Evolutionary conservation across 805 yeast species (phyloP).

Genomic region (Lachancea fermentati): DNA sequence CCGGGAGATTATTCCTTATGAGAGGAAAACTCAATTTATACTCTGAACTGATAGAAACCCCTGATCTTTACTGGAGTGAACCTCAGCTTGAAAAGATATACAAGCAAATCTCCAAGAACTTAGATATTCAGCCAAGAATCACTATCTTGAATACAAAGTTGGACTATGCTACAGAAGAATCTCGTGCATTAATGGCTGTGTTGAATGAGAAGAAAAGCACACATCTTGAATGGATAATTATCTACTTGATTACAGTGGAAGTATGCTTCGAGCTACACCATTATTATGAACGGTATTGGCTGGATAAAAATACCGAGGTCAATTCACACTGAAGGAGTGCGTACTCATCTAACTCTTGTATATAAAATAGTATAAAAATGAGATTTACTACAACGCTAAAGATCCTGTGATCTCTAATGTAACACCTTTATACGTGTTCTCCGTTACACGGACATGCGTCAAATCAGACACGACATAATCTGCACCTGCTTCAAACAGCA

Average conservation of each 20-base stretch:
- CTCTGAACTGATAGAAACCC: slow-evolving; percentile 85
- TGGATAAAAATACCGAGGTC: not conserved
- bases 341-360: not conserved
- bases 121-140: slow-evolving; percentile 76
- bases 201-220: slow-evolving; percentile 71
- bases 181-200: slow-evolving; percentile 67
- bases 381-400: not conserved
- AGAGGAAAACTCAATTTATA: slow-evolving; percentile 81
- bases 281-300: slow-evolving; percentile 50
- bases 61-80: slow-evolving; percentile 91
- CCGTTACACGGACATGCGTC: slow-evolving; percentile 21
- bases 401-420: slow-evolving; percentile 10
- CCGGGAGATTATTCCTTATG: slow-evolving; percentile 69
- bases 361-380: not conserved
- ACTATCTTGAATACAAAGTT: slow-evolving; percentile 75
- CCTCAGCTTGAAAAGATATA: slow-evolving; percentile 77
- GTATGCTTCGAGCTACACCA: slow-evolving; percentile 77
- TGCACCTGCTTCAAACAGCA: slow-evolving; percentile 68
- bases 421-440: slow-evolving; percentile 13
- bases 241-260: slow-evolving; percentile 75
- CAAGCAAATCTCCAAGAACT: slow-evolving; percentile 57
- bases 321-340: not conserved
- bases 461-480: slow-evolving; percentile 70
- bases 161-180: slow-evolving; percentile 88
- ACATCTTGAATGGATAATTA: slow-evolving; percentile 83